Evolutionary conservation across 768 basidiomycete genomes (phyloP).

Genomic region (Dictyophora rubrovolvata): DNA sequence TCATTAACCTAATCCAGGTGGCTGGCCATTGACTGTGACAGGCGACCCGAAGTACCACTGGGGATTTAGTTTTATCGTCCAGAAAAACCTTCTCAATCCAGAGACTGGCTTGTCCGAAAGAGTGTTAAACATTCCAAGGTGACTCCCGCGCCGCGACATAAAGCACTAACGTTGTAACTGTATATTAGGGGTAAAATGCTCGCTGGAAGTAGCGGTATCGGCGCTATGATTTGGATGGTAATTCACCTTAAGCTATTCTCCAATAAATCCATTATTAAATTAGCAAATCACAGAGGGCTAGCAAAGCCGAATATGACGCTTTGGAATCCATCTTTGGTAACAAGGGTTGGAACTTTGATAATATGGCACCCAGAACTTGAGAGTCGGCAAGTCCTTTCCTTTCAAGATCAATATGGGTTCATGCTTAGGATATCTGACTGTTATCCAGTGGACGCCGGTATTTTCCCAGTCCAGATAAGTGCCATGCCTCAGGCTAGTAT

Average conservation of each 20-base stretch:
- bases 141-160: no score
- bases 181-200: neutral
- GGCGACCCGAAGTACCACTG: neutral
- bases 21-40: neutral
- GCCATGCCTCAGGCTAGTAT: neutral
- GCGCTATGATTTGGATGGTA: neutral
- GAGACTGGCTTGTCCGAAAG: neutral
- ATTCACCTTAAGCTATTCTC: neutral
- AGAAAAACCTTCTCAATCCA: neutral
- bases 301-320: neutral
- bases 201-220: neutral
- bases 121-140: neutral
- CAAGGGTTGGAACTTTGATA: constrained; percentile 8
- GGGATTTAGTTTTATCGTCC: neutral
- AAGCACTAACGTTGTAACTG: neutral
- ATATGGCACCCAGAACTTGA: constrained; percentile 23
- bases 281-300: neutral
- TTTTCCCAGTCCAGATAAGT: neutral
- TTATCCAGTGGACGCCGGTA: neutral
- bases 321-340: neutral
- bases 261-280: neutral
- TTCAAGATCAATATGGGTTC: neutral
- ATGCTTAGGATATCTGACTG: neutral
- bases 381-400: constrained; percentile 15
- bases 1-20: neutral